Conservation (phyloP, 2,329 filamentous ascomycete genomes). For the Beauveria pseudobassiana region DNA sequence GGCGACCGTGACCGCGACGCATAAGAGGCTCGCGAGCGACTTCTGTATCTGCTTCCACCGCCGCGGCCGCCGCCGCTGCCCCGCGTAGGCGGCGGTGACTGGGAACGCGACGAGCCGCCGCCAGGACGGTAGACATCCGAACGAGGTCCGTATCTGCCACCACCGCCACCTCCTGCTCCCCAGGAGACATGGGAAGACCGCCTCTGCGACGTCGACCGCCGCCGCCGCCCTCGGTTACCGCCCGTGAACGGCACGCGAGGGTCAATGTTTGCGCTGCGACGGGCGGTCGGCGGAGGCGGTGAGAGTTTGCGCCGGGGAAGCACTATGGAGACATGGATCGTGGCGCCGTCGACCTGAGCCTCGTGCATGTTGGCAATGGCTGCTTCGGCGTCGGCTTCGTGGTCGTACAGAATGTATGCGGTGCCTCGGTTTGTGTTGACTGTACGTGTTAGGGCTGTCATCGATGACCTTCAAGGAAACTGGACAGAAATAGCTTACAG, state of each 20-base stretch:
- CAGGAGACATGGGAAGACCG: slow-evolving; percentile 27
- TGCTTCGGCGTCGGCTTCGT: slow-evolving; percentile 71
- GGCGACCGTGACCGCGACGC: slow-evolving; percentile 44
- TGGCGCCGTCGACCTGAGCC: slow-evolving; percentile 78
- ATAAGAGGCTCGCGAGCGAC: slow-evolving; percentile 35
- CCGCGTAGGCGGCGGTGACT: neutral
- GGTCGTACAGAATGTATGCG: slow-evolving; percentile 80
- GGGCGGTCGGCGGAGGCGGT: slow-evolving; percentile 64
- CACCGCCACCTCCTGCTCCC: slow-evolving; percentile 16
- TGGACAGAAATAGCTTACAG: slow-evolving; percentile 47
- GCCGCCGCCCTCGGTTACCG: slow-evolving; percentile 29
- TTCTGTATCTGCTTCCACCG: slow-evolving; percentile 35
- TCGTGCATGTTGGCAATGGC: slow-evolving; percentile 98
- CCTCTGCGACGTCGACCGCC: slow-evolving; percentile 27
- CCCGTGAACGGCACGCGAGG: slow-evolving; percentile 31
- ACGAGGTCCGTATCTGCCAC: slow-evolving; percentile 33
- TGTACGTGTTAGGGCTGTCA: neutral
- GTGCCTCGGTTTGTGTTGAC: slow-evolving; percentile 87
- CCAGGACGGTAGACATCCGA: slow-evolving; percentile 57
- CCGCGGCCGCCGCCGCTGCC: slow-evolving; percentile 17
- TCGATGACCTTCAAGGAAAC: slow-evolving; percentile 26
- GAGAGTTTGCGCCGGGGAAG: slow-evolving; percentile 78
- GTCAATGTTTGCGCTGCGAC: slow-evolving; percentile 53
- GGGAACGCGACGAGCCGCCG: slow-evolving; percentile 35
- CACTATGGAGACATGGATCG: slow-evolving; percentile 82